Percentiles rank a stretch among this genome's conserved stretches.
Conservation (phyloP, 805 yeast species). For the Candida arabinofermentans region DNA sequence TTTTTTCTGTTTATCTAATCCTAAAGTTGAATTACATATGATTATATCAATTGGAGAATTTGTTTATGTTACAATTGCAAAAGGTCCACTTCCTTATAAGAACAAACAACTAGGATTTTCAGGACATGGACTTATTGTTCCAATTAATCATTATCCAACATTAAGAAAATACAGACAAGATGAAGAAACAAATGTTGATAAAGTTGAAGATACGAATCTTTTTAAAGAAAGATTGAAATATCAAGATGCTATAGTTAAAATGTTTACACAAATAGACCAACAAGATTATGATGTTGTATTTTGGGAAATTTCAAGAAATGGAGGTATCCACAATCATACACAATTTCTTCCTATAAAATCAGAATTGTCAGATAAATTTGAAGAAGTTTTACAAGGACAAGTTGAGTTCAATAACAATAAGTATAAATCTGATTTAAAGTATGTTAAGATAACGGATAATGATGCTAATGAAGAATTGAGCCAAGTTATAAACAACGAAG, state of each 20-base stretch:
- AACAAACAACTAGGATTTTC: slow-evolving; percentile 46
- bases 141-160: slow-evolving; percentile 67
- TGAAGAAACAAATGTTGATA: slow-evolving; percentile 17
- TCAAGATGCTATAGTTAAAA: slow-evolving; percentile 43
- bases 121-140: slow-evolving; percentile 79
- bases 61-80: slow-evolving; percentile 71
- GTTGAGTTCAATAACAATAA: slow-evolving; percentile 44
- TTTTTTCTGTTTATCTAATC: slow-evolving; percentile 80
- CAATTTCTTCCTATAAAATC: slow-evolving; percentile 68
- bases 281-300: slow-evolving; percentile 52
- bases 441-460: slow-evolving; percentile 29
- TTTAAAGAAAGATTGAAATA: slow-evolving; percentile 44
- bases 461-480: slow-evolving; percentile 20
- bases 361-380: slow-evolving; percentile 38
- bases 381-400: slow-evolving; percentile 41
- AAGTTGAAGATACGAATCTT: slow-evolving; percentile 31
- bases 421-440: slow-evolving; percentile 38
- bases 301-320: slow-evolving; percentile 63
- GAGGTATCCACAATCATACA: slow-evolving; percentile 70
- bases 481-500: slow-evolving; percentile 29
- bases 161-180: slow-evolving; percentile 23
- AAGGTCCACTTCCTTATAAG: slow-evolving; percentile 74
- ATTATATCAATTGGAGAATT: slow-evolving; percentile 67
- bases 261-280: slow-evolving; percentile 38
- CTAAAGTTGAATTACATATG: slow-evolving; percentile 75